phyloP scores from a whole-genome alignment of 2,329 filamentous ascomycete genomes.

The Curvularia sp. region DNA sequence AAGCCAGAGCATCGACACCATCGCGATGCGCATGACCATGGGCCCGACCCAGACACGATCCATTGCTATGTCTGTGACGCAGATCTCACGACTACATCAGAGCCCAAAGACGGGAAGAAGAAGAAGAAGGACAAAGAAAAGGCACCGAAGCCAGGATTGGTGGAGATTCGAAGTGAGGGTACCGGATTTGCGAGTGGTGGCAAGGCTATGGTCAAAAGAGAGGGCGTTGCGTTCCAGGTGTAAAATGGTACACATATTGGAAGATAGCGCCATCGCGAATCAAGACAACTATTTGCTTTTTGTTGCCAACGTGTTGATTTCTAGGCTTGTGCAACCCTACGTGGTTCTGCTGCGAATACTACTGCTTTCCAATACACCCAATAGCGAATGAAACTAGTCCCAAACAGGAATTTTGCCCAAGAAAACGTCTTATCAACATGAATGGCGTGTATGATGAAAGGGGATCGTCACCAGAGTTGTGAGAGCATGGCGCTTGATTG shows the following conservation, averaged over 20 bases:
- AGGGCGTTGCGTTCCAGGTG: constrained; percentile 77
- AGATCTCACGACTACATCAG: constrained; percentile 64
- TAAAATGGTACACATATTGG: constrained; percentile 3
- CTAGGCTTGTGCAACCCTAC: too few species aligned
- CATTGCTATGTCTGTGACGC: constrained; percentile 88
- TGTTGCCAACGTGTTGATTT: background rate
- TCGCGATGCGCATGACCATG: constrained; percentile 63
- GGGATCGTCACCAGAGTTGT: too few species aligned
- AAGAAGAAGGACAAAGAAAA: constrained; percentile 61
- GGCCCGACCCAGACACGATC: constrained; percentile 62
- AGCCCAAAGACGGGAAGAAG: constrained; percentile 47
- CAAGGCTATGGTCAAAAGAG: constrained; percentile 78
- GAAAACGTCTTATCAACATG: background rate
- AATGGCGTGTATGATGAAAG: too few species aligned
- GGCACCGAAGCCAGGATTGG: constrained; percentile 72
- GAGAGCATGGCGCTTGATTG: background rate
- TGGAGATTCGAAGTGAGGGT: constrained; percentile 83
- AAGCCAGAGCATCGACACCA: constrained; percentile 49
- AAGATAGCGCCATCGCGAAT: background rate
- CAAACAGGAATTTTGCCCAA: background rate
- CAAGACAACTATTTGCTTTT: background rate
- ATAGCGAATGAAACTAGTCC: too few species aligned
- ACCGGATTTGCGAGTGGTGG: constrained; percentile 94
- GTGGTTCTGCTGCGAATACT: too few species aligned
- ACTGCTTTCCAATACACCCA: too few species aligned